These are phyloP conservation scores for Phytophthora cajani DNA, from an alignment of 352 stramenopile species.

Conservation along the genomic window DNA sequence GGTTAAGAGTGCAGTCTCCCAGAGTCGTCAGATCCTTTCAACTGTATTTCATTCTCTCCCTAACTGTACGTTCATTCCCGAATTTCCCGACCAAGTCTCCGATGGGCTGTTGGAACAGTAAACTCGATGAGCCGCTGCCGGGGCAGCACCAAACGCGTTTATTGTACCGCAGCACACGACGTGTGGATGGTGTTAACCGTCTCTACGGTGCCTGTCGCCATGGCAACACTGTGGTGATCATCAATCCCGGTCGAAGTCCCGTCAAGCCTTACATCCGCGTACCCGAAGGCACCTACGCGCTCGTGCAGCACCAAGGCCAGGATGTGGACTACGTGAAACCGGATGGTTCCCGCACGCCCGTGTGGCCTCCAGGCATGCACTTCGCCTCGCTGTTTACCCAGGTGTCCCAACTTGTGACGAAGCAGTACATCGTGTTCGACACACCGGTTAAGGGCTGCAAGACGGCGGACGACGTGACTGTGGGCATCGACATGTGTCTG, in stretches of 20 bases:
- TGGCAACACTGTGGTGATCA: constrained; percentile 4
- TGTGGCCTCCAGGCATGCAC: constrained; percentile 81
- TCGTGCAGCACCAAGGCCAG: constrained; percentile 1
- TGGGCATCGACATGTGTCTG: constrained; percentile 85
- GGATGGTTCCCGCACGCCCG: constrained; percentile 43
- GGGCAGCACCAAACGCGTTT: constrained; percentile 41
- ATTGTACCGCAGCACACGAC: constrained; percentile 1
- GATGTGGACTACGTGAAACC: constrained; percentile 2
- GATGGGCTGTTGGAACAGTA: constrained; percentile 13
- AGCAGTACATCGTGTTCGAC: constrained; percentile 86
- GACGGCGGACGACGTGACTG: constrained; percentile 84
- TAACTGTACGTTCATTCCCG: neutral
- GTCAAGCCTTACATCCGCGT: constrained; percentile 5
- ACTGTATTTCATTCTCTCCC: neutral
- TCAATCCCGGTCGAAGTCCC: constrained; percentile 2
- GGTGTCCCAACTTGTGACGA: constrained; percentile 86
- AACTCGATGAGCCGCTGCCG: constrained; percentile 1
- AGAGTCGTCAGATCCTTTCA: neutral
- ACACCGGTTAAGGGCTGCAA: constrained; percentile 87
- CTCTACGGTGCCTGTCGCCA: constrained; percentile 4
- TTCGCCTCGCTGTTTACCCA: constrained; percentile 68
- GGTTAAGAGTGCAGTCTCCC: neutral
- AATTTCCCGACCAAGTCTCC: neutral
- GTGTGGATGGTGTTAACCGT: constrained; percentile 1
- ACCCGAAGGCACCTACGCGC: constrained; percentile 3